Evolutionary conservation across 2,329 filamentous ascomycete genomes (phyloP).

Genomic region (Nemania sp.): DNA sequence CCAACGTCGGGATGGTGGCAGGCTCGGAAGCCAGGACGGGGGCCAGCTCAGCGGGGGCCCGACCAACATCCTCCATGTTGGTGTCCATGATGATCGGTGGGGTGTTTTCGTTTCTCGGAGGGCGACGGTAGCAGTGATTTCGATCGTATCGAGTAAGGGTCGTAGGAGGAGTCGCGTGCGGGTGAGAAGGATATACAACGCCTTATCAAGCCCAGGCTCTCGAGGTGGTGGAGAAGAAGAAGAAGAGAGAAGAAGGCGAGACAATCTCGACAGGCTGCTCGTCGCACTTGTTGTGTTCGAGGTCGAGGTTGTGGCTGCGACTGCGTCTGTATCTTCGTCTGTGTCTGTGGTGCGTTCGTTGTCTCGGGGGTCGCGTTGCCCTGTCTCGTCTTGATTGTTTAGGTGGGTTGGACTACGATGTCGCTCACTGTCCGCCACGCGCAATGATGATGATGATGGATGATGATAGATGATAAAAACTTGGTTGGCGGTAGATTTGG

Average conservation of each 20-base stretch:
- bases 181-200: not conserved
- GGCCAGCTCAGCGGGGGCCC: slow-evolving; percentile 78
- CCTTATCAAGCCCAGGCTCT: not conserved
- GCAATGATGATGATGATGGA: not conserved
- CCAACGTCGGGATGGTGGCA: slow-evolving; percentile 86
- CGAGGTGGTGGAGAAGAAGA: not conserved
- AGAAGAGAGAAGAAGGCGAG: not conserved
- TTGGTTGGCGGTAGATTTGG: too few species aligned
- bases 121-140: too few species aligned
- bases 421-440: slow-evolving; percentile 6
- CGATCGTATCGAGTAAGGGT: not conserved
- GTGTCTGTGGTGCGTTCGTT: too few species aligned
- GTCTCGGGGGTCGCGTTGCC: slow-evolving; percentile 1
- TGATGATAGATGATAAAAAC: not conserved
- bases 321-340: not conserved
- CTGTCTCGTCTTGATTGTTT: not conserved
- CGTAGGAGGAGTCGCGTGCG: not conserved
- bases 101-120: too few species aligned
- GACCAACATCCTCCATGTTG: slow-evolving; percentile 97
- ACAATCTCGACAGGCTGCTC: not conserved
- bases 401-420: slow-evolving; percentile 2
- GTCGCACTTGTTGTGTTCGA: not conserved
- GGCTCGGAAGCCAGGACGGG: slow-evolving; percentile 73
- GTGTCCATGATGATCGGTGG: slow-evolving; percentile 73
- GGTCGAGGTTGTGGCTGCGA: not conserved